These are phyloP conservation scores for Tuctoria greenei DNA, from an alignment of 176 grass and related monocot species.

Conservation along the genomic window DNA sequence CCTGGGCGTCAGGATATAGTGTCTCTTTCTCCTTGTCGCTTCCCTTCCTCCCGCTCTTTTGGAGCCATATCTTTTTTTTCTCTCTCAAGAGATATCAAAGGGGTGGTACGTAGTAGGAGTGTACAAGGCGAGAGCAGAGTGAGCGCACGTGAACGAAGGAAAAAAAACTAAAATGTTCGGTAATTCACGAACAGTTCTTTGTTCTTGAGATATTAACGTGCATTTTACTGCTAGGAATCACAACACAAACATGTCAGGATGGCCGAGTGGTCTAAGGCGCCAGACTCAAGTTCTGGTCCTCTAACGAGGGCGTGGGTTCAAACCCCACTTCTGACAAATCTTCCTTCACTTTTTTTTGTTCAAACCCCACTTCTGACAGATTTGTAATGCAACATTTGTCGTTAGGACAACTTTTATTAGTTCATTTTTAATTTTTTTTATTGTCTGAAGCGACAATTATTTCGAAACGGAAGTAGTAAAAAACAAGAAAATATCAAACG, in stretches of 20 bases:
- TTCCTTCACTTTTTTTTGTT: neutral
- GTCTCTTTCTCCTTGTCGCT: slow-evolving; percentile 22
- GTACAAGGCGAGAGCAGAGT: neutral
- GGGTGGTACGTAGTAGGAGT: neutral
- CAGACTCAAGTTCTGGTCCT: slow-evolving; percentile 99
- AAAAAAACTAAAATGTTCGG: too few relatives aligned
- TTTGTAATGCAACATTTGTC: neutral
- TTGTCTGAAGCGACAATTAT: too few relatives aligned
- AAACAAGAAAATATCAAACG: too few relatives aligned
- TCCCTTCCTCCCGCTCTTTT: neutral
- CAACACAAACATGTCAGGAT: slow-evolving; percentile 57
- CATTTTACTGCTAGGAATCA: neutral
- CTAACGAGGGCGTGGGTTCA: slow-evolving; percentile 87
- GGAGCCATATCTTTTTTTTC: neutral
- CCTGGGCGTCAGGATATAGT: slow-evolving; percentile 44
- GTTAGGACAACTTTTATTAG: too few relatives aligned
- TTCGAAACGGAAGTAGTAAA: too few relatives aligned
- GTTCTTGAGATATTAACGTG: neutral
- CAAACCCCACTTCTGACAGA: neutral
- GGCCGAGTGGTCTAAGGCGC: slow-evolving; percentile 99
- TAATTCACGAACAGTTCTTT: too few relatives aligned
- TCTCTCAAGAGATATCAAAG: neutral
- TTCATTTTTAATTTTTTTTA: too few relatives aligned
- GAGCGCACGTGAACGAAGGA: neutral
- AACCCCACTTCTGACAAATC: slow-evolving; percentile 80